Percentiles rank a stretch among this genome's conserved stretches.
phyloP scores from a whole-genome alignment of 768 basidiomycete genomes.

The Boletus eberwhitei region DNA sequence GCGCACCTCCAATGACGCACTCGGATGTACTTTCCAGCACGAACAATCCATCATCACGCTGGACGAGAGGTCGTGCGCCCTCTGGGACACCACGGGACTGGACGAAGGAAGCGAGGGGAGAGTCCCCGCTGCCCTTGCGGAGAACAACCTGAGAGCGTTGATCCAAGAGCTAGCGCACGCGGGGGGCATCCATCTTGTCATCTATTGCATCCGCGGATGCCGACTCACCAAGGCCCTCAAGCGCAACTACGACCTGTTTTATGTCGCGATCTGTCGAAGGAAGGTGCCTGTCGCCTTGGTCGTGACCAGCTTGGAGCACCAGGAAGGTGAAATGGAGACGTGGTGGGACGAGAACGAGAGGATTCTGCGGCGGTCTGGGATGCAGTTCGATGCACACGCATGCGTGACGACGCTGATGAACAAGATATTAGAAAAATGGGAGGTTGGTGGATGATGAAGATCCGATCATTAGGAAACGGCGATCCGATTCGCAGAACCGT shows the following conservation, averaged over 20 bases:
- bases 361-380: slow-evolving; percentile 22
- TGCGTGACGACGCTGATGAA: too few species aligned
- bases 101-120: slow-evolving; percentile 7
- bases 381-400: slow-evolving; percentile 27
- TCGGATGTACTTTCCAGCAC: slow-evolving; percentile 5
- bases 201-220: slow-evolving; percentile 4
- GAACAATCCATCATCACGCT: not conserved
- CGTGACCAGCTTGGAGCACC: slow-evolving; percentile 35
- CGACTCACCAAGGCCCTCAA: slow-evolving; percentile 10
- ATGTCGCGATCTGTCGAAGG: slow-evolving; percentile 31
- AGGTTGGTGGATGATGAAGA: slow-evolving; percentile 1
- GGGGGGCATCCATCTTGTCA: slow-evolving; percentile 6
- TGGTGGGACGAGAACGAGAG: slow-evolving; percentile 29
- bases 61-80: not conserved
- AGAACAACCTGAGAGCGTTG: not conserved
- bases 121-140: slow-evolving; percentile 4
- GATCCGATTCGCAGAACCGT: not conserved
- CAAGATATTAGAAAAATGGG: too few species aligned
- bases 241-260: slow-evolving; percentile 34
- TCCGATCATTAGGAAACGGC: not conserved
- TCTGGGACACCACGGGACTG: slow-evolving; percentile 10
- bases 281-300: slow-evolving; percentile 36
- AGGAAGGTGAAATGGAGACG: slow-evolving; percentile 18
- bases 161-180: not conserved
- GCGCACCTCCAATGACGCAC: not conserved